Evolutionary conservation across 495 filamentous ascomycete genomes (phyloP), one percentile per base, ranked within the genome.

Genomic region (Cairneyella variabilis): DNA sequence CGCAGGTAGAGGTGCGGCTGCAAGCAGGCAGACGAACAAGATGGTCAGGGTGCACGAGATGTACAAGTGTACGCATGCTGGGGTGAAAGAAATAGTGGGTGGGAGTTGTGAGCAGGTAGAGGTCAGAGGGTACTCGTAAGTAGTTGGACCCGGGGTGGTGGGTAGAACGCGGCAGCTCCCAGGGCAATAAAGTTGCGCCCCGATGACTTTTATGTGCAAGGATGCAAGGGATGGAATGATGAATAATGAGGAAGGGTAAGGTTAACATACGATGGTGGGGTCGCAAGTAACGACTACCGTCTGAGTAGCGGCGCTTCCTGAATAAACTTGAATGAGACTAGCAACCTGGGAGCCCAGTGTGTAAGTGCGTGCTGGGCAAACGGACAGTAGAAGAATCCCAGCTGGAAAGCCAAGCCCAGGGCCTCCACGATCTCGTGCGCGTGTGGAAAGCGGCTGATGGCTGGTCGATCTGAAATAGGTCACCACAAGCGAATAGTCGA

Each of bases 211-310:
- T 16, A 28, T 40, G 51, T 17, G 47, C 57, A 32, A 28, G 57
- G 57, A 59, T 59, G 57, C 57, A 56, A 56, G 57, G 57, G 57
- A 40, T 16, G 17, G 47, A 23, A 43, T 4, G 26, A 55, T 40
- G 28, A 43, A 27, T 26, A 26, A 59, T 51, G 27, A 40, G 43
- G 51, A 55, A 51, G 47, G 51, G 56, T 51, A 51, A 50, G 46
- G 51, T 18, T 17, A 17, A 55, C 41, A 23, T 41, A 51, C 36
- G 45, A 27, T 50, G 50, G 56, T 54, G 50, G 47, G 48, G 44
- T 50, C 30, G 25, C 28, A 37, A 10, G n/a, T n/a, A n/a, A n/a
- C n/a, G n/a, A n/a, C n/a, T n/a, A n/a, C n/a, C n/a, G n/a, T n/a
- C n/a, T n/a, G n/a, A n/a, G n/a, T n/a, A n/a, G n/a, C n/a, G n/a